These are phyloP conservation scores for Picea sitchensis DNA, from an alignment of 75 land plant species.

Conservation along the genomic window DNA sequence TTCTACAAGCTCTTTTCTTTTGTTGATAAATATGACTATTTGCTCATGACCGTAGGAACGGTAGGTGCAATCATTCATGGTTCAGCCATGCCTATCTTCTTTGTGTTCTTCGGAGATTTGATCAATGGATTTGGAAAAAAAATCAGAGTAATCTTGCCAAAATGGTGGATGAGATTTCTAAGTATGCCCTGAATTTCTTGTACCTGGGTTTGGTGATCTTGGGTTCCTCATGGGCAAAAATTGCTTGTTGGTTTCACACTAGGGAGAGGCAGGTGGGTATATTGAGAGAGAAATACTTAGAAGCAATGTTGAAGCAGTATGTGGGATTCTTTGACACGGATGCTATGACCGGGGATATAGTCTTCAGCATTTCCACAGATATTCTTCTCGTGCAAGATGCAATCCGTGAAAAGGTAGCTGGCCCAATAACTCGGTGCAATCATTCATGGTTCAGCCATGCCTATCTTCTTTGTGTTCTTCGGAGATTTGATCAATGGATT, in stretches of 20 bases:
- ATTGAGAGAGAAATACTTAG: no score
- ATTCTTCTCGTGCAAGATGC: no score
- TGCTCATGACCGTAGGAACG: conserved; percentile 17
- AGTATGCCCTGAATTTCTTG: conserved; percentile 30
- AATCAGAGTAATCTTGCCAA: conserved; percentile 16
- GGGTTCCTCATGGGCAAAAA: conserved; percentile 31
- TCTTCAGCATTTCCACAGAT: no score
- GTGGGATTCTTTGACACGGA: no score
- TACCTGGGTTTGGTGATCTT: conserved; percentile 29
- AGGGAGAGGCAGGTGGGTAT: no score
- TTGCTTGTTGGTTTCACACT: no score
- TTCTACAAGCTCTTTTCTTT: conserved; percentile 20
- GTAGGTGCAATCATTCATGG: conserved; percentile 22
- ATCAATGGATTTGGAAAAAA: conserved; percentile 25
- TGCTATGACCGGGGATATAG: no score
- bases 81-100: conserved; percentile 19
- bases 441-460: conserved; percentile 20
- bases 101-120: conserved; percentile 36
- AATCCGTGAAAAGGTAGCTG: no score
- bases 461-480: conserved; percentile 33
- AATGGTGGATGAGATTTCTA: conserved; percentile 1
- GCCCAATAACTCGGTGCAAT: conserved; percentile 4
- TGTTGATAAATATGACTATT: conserved; percentile 24
- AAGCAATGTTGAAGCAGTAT: no score
- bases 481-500: conserved; percentile 29